Evolutionary conservation across 257 asterid species (phyloP), one percentile per base, ranked within the genome.

Genomic region (Gentiana dahurica): DNA sequence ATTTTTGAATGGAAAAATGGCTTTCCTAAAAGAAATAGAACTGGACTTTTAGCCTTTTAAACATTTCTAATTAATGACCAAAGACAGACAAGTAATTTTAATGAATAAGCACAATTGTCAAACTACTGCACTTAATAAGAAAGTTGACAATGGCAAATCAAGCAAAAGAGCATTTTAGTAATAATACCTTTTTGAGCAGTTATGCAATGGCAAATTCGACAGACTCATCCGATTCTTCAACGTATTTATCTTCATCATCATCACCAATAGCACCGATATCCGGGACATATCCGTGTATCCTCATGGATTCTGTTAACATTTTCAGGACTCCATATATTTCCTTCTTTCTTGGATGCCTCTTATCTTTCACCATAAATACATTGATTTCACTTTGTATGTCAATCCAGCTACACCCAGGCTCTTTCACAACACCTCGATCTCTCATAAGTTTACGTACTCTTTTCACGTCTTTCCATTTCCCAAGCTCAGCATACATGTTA

Each of bases 401-500:
- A 45, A 57, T 44, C 62, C 62, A 57, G 53, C 62, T 57, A 51
- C 62, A 57, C 1, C 62, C 62, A 41, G 62, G 62, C 50, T 57
- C 51, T 32, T 57, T 57, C 24, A 57, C n/a, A 3, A 57, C 62
- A 7, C 62, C 52, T 24, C 52, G 43, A 8, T 57, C 39, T 37
- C 62, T 57, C 62, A 57, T 57, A 9, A 57, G 62, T 12, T 36
- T 57, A 6, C 62, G 62, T 3, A 57, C 52, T 43, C 52, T 11
- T 43, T 57, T 57, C 6, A 57, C 62, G 3, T 57, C 62, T 33
- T 39, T 32, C 62, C 62, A 57, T 1, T 24, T 38, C 41, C 62
- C 53, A 44, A 49, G 43, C 47, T 44, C 62, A 32, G 72, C 65
- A 61, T 60, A 60, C 72, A 67, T 67, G 60, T 67, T 67, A 37